phyloP scores from a whole-genome alignment of 345 rosid genomes.

The Populus nigra region DNA sequence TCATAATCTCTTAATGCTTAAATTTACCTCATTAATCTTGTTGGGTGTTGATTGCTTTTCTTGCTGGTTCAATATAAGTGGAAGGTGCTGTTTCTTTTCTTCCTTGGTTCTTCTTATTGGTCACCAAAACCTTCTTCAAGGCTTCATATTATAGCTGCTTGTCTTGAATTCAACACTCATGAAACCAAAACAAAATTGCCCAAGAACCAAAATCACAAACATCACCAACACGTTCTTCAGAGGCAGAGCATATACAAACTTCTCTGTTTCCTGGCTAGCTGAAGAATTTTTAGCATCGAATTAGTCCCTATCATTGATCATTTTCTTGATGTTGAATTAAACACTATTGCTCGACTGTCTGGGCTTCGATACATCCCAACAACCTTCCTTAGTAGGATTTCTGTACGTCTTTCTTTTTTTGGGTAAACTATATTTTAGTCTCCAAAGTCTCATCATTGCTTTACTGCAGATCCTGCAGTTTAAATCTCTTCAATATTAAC shows the following conservation, averaged over 20 bases:
- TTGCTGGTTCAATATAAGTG: neutral
- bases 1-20: neutral
- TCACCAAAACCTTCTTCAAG: too few species aligned
- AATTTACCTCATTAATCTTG: neutral
- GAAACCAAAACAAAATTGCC: neutral
- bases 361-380: neutral
- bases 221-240: neutral
- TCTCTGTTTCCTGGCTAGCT: neutral
- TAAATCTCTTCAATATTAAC: neutral
- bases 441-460: neutral
- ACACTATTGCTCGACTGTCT: neutral
- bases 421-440: neutral
- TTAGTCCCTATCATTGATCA: neutral
- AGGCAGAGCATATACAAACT: neutral
- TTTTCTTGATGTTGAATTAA: neutral
- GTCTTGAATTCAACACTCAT: neutral
- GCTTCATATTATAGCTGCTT: too few species aligned
- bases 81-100: neutral
- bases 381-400: too few species aligned
- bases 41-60: too few species aligned
- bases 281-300: neutral
- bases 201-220: neutral
- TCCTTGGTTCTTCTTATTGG: neutral
- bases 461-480: neutral
- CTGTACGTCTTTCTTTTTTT: too few species aligned